Conservation (phyloP, 2,329 filamentous ascomycete genomes). For the Colletotrichum orchidophilum region DNA sequence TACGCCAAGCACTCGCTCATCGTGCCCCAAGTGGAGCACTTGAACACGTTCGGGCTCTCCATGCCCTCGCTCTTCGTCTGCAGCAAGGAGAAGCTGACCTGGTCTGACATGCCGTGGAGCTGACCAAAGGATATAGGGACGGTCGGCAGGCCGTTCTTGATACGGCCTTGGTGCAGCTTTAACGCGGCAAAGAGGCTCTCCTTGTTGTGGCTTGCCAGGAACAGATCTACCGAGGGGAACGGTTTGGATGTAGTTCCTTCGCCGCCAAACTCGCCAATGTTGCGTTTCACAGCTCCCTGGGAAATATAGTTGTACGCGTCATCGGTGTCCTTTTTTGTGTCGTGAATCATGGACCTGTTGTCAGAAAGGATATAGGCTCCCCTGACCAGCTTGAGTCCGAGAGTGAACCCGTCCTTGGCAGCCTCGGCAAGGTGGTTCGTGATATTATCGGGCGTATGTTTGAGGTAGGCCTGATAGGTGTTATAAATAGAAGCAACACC, state of each 20-base stretch:
- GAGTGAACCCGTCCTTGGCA: slow-evolving; percentile 55
- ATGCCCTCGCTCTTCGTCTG: slow-evolving; percentile 42
- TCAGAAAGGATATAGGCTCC: slow-evolving; percentile 65
- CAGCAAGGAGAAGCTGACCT: slow-evolving; percentile 61
- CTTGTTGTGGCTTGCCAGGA: slow-evolving; percentile 64
- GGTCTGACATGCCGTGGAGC: slow-evolving; percentile 67
- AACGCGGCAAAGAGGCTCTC: slow-evolving; percentile 51
- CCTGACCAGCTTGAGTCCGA: slow-evolving; percentile 66
- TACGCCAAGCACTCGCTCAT: slow-evolving; percentile 50
- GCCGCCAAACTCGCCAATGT: slow-evolving; percentile 51
- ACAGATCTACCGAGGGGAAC: slow-evolving; percentile 57
- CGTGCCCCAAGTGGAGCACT: slow-evolving; percentile 52
- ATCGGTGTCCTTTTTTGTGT: slow-evolving; percentile 63
- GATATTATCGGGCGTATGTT: slow-evolving; percentile 53
- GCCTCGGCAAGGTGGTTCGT: slow-evolving; percentile 56
- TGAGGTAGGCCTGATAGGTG: slow-evolving; percentile 68
- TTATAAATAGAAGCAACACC: slow-evolving; percentile 51
- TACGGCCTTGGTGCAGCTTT: slow-evolving; percentile 53
- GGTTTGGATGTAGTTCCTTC: slow-evolving; percentile 34
- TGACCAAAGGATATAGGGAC: slow-evolving; percentile 58
- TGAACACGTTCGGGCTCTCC: slow-evolving; percentile 45
- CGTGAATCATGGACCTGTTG: slow-evolving; percentile 58
- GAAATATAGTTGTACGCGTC: slow-evolving; percentile 59
- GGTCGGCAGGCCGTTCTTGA: slow-evolving; percentile 44
- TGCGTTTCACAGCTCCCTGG: slow-evolving; percentile 45